Base-by-base conservation (phyloP, 2,329 filamentous ascomycete species). In the Colletotrichum salicis region DNA sequence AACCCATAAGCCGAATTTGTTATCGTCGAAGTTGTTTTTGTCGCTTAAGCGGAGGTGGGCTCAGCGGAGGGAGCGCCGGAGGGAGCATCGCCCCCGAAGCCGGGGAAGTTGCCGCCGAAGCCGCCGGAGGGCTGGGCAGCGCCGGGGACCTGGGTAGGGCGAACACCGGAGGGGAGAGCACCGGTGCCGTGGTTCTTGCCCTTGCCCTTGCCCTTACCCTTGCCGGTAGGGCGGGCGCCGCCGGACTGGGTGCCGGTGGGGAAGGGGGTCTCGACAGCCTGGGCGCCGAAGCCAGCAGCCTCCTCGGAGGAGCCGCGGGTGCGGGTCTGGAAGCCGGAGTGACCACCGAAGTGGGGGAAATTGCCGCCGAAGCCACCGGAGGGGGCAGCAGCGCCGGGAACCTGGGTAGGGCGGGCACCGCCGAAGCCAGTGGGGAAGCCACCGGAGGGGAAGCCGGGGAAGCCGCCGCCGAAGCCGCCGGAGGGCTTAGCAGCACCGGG, bases 121-220 rank as follows among this genome's bases (percentile, higher is more conserved):
- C 68, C 64, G 41, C 63, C 68, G 41, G 64, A 67, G 51, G 68
- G 68, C 52, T 63, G 19, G n/a, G 68, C 68, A 54, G 64, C 70
- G 10, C 70, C 70, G 35, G 65, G 65, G n/a, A 64, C 45, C 22
- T 61, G 70, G 68, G 64, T 71, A 51, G 68, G 67, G 24, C 62
- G 55, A 35, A 33, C 37, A 13, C 67, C 67, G 45, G 67, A 66
- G 55, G 67, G 67, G 56, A 70, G 64, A 27, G 62, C 67, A 27
- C 63, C 63, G 41, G 68, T 70, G 67, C 67, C 67, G 67, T 66
- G 58, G 57, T 67, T 29, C 65, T 70, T 69, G 70, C 65, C 52
- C 33, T 59, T 37, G 22, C 55, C 54, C 24, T 27, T 27, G 24
- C 67, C 62, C 67, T 66, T 64, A 11, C 64, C 67, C 69, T 62